Conservation (phyloP, 1,284 basidiomycete genomes). For the Sutorius eximius region DNA sequence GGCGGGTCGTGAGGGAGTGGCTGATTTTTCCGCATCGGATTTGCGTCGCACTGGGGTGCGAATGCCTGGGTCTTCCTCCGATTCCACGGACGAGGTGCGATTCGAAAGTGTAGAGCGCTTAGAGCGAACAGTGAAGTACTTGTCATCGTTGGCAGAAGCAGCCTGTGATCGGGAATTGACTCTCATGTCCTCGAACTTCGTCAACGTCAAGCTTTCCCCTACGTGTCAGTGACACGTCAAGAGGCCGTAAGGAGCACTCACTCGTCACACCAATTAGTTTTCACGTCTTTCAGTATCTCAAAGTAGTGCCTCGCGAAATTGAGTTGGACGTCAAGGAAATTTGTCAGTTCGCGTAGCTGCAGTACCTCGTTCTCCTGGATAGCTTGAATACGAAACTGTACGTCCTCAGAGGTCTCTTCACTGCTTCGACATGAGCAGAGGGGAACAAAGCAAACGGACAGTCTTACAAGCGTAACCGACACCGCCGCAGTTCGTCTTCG, state of each 20-base stretch:
- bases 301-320: constrained; percentile 73
- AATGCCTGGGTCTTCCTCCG: constrained; percentile 38
- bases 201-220: constrained; percentile 21
- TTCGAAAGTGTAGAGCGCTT: constrained; percentile 28
- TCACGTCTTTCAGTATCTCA: constrained; percentile 68
- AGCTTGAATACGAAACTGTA: constrained; percentile 68
- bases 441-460: not conserved
- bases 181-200: constrained; percentile 19
- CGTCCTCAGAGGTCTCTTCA: constrained; percentile 80
- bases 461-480: constrained; percentile 73
- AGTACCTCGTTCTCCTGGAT: constrained; percentile 77
- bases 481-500: constrained; percentile 73
- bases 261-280: constrained; percentile 63
- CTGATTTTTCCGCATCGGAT: constrained; percentile 43
- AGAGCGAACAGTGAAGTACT: constrained; percentile 23
- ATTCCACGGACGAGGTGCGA: constrained; percentile 29
- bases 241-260: constrained; percentile 33
- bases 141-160: constrained; percentile 13
- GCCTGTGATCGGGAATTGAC: constrained; percentile 11
- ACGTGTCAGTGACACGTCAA: constrained; percentile 6
- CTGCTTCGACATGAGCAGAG: constrained; percentile 39
- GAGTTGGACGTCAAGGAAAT: constrained; percentile 70
- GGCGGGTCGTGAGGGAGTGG: constrained; percentile 49
- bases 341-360: constrained; percentile 67
- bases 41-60: constrained; percentile 33